phyloP scores from a whole-genome alignment of 139 green algal species.

The Tetradesmus lagerheimii region DNA sequence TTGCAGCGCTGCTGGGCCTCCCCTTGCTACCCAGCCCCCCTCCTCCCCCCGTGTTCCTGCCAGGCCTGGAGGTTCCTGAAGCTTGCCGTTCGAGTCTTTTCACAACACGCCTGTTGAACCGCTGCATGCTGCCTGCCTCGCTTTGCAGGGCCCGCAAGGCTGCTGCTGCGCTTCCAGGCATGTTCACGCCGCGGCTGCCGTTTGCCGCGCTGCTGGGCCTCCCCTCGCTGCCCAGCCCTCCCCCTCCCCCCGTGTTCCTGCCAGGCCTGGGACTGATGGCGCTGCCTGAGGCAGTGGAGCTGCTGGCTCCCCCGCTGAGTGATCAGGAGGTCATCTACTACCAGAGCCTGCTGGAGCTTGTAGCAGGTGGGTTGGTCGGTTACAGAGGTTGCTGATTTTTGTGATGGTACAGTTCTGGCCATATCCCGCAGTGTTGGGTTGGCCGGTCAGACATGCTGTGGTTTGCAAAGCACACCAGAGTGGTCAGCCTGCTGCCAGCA shows the following conservation, averaged over 20 bases:
- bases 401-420: too few relatives aligned
- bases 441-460: too few relatives aligned
- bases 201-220: slow-evolving; percentile 58
- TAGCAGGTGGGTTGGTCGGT: slow-evolving; percentile 20
- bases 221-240: slow-evolving; percentile 53
- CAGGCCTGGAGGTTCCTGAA: too few relatives aligned
- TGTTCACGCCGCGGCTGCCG: slow-evolving; percentile 75
- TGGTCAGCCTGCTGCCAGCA: too few relatives aligned
- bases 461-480: too few relatives aligned
- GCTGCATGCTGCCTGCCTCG: too few relatives aligned
- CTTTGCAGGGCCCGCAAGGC: slow-evolving; percentile 36
- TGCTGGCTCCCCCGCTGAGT: slow-evolving; percentile 69
- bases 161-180: slow-evolving; percentile 25
- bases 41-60: background rate
- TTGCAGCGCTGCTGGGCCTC: too few relatives aligned
- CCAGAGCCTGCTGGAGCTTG: slow-evolving; percentile 65
- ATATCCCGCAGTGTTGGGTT: too few relatives aligned
- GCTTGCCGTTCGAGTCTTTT: too few relatives aligned
- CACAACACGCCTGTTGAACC: too few relatives aligned
- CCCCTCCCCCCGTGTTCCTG: slow-evolving; percentile 70
- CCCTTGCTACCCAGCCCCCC: background rate
- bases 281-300: slow-evolving; percentile 60
- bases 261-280: slow-evolving; percentile 66
- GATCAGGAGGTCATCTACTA: slow-evolving; percentile 75
- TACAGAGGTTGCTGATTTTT: background rate